Conservation (phyloP, 768 basidiomycete genomes). For the Agaricus subrufescens region DNA sequence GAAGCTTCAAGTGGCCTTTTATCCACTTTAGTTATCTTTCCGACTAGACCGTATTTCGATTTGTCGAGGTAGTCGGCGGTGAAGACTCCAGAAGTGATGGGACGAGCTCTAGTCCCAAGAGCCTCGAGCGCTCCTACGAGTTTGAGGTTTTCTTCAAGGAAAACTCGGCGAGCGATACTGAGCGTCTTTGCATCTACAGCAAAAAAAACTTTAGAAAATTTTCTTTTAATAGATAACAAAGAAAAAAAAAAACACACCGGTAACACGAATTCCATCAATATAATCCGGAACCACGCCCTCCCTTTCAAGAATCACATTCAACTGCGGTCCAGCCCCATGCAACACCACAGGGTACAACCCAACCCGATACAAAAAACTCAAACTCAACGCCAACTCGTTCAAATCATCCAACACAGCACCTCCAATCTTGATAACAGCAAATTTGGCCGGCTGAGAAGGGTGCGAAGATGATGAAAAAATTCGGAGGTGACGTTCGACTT, state of each 20-base stretch:
- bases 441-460: slow-evolving; percentile 86
- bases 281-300: slow-evolving; percentile 96
- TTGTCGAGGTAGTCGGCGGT: slow-evolving; percentile 95
- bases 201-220: background rate
- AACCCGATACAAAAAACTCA: slow-evolving; percentile 95
- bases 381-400: slow-evolving; percentile 89
- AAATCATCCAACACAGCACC: slow-evolving; percentile 91
- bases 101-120: slow-evolving; percentile 93
- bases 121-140: slow-evolving; percentile 90
- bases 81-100: slow-evolving; percentile 97
- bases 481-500: slow-evolving; percentile 96
- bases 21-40: slow-evolving; percentile 91
- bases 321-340: slow-evolving; percentile 93
- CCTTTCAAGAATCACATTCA: slow-evolving; percentile 89
- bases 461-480: slow-evolving; percentile 96
- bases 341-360: slow-evolving; percentile 97
- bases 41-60: slow-evolving; percentile 92
- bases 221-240: too few relatives aligned
- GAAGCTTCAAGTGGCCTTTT: slow-evolving; percentile 96
- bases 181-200: slow-evolving; percentile 85
- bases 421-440: slow-evolving; percentile 97
- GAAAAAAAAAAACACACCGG: slow-evolving; percentile 50
- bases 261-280: slow-evolving; percentile 96
- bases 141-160: slow-evolving; percentile 95
- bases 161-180: slow-evolving; percentile 90